These are phyloP conservation scores for Xylaria cubensis DNA, from an alignment of 495 filamentous ascomycete species.

Conservation along the genomic window DNA sequence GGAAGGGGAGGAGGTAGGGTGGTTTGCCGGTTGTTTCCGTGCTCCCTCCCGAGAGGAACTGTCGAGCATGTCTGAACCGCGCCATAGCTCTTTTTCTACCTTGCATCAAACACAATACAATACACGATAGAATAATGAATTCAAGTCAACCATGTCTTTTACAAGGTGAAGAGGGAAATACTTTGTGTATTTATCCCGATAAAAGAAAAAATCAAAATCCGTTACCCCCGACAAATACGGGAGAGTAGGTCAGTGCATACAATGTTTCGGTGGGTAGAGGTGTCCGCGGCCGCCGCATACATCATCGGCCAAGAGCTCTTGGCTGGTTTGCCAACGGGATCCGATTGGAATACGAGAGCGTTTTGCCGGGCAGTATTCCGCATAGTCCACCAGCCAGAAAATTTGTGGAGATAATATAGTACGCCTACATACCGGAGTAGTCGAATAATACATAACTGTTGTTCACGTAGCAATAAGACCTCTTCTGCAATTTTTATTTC, in stretches of 20 bases:
- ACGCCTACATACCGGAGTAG: not conserved
- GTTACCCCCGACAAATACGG: not conserved
- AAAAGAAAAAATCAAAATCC: not conserved
- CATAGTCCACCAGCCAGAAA: not conserved
- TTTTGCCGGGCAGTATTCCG: not conserved
- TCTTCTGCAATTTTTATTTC: not conserved
- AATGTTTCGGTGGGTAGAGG: constrained; percentile 12
- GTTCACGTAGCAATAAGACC: not conserved
- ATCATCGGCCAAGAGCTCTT: constrained; percentile 10
- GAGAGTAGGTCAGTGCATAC: not conserved
- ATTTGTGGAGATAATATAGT: not conserved
- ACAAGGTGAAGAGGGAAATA: not conserved
- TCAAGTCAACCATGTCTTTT: not conserved
- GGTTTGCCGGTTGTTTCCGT: constrained; percentile 56
- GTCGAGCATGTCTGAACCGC: constrained; percentile 32
- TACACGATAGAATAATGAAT: not conserved
- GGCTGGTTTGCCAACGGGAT: not conserved
- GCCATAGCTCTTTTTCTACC: constrained; percentile 27
- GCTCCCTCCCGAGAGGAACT: constrained; percentile 43
- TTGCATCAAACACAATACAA: constrained; percentile 6
- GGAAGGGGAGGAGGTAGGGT: constrained; percentile 61
- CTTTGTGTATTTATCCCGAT: not conserved
- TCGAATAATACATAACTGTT: not conserved
- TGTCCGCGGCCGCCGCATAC: constrained; percentile 8
- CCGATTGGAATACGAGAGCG: not conserved